Conservation (phyloP, 1,284 basidiomycete species). For the Porphyrellus sp. region DNA sequence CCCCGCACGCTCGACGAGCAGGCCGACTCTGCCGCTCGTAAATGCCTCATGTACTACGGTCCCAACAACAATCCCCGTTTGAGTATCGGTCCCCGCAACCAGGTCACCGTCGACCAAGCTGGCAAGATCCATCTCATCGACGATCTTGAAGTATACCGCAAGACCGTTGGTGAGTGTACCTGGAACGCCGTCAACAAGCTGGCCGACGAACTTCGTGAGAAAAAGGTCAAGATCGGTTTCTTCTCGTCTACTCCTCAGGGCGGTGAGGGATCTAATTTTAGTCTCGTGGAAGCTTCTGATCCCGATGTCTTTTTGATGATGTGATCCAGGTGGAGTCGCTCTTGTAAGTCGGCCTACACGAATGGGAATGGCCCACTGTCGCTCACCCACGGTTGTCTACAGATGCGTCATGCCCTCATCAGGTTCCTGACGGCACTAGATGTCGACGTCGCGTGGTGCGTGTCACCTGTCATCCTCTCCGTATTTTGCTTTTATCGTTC, state of each 20-base stretch:
- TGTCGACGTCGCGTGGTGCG: slow-evolving; percentile 77
- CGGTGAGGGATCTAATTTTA: slow-evolving; percentile 43
- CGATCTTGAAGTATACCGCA: slow-evolving; percentile 67
- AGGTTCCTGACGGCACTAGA: slow-evolving; percentile 76
- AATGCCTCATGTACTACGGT: slow-evolving; percentile 76
- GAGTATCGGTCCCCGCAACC: slow-evolving; percentile 73
- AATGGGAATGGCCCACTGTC: slow-evolving; percentile 10
- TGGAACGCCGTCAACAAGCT: slow-evolving; percentile 78
- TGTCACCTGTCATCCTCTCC: slow-evolving; percentile 8
- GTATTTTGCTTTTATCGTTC: slow-evolving; percentile 7
- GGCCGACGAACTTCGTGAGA: slow-evolving; percentile 76
- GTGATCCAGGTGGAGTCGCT: slow-evolving; percentile 72
- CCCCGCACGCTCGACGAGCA: slow-evolving; percentile 76
- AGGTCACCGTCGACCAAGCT: slow-evolving; percentile 74
- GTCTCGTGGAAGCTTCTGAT: slow-evolving; percentile 22
- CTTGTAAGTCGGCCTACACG: slow-evolving; percentile 50
- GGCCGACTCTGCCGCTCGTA: slow-evolving; percentile 78
- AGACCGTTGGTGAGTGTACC: slow-evolving; percentile 64
- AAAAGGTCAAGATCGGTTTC: slow-evolving; percentile 82
- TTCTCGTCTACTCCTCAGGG: slow-evolving; percentile 90
- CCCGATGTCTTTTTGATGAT: slow-evolving; percentile 22
- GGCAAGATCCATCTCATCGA: slow-evolving; percentile 79
- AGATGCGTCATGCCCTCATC: slow-evolving; percentile 89
- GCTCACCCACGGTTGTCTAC: slow-evolving; percentile 23
- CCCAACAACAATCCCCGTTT: slow-evolving; percentile 78